Evolutionary conservation across 495 filamentous ascomycete genomes (phyloP), one percentile per base, ranked within the genome.

Genomic region (Viridothelium virens): DNA sequence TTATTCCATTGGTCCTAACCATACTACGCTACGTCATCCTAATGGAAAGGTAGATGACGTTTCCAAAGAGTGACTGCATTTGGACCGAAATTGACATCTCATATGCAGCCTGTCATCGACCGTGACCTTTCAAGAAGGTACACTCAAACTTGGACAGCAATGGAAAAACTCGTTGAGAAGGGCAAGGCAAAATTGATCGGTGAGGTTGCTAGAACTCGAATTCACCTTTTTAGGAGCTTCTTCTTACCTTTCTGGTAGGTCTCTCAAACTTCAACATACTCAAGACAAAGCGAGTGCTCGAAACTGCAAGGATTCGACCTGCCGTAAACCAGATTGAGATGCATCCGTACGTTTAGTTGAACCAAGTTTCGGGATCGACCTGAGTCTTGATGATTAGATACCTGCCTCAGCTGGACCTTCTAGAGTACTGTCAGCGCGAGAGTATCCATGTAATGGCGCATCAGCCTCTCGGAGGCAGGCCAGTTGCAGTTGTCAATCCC

Each of bases 151-250:
- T 84, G 79, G 77, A 73, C 75, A 61, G 78, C 77, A 9, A 84
- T 86, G 82, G 79, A 84, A 47, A 80, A 82, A 67, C 74, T 89
- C 1, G 76, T 88, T 50, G 62, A 75, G 2, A 83, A 81, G 41
- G 84, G 84, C 70, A 81, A 84, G 69, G 78, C 82, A 44, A 80
- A 82, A 68, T 78, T 81, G 10, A 85, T 90, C 65, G 1, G 25
- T 0, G 25, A 25, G 25, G 25, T 25, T 25, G 25, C 25, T 25
- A 25, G 25, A 25, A 25, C n/a, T n/a, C n/a, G n/a, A n/a, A 25
- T 25, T 25, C 25, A 25, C 25, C 25, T 25, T 0, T 25, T 25
- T 1, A 25, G 1, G 25, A 25, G 25, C 25, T 25, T 25, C 25
- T 25, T 25, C 25, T 25, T 25, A 25, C 25, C 25, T 25, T 25